phyloP scores from a whole-genome alignment of 139 green algal genomes.

The Volvox africanus region DNA sequence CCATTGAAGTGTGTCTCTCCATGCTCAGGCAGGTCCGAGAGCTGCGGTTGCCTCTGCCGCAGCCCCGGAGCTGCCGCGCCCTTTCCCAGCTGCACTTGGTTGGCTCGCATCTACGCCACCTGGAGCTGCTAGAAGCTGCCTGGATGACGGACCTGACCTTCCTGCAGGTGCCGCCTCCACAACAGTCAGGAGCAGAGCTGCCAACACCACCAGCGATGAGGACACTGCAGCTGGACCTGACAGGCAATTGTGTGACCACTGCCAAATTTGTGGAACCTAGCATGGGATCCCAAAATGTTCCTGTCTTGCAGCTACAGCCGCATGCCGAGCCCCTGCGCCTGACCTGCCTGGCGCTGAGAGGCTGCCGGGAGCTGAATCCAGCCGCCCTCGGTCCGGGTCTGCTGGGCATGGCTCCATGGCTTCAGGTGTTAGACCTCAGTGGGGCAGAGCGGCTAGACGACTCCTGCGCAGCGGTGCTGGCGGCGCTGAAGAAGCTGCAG shows the following conservation, averaged over 20 bases:
- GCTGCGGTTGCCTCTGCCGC: constrained; percentile 21
- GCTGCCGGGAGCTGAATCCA: constrained; percentile 8
- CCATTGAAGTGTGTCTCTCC: neutral
- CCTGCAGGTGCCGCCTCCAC: neutral
- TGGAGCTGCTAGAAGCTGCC: constrained; percentile 27
- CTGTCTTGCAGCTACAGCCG: neutral
- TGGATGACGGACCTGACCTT: constrained; percentile 22
- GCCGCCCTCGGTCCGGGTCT: constrained; percentile 2
- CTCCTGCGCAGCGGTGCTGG: constrained; percentile 28
- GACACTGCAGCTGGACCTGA: neutral
- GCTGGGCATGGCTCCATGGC: neutral
- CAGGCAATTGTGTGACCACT: no score
- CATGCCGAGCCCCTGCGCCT: neutral
- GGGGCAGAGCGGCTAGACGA: constrained; percentile 45
- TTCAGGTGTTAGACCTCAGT: constrained; percentile 49
- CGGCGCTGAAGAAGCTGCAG: constrained; percentile 7
- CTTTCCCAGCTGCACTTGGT: constrained; percentile 41
- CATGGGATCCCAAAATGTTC: no score
- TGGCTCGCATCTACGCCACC: constrained; percentile 22
- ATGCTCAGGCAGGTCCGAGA: constrained; percentile 33
- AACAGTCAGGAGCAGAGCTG: neutral
- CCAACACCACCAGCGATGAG: neutral
- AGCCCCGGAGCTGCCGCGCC: neutral
- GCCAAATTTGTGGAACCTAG: no score
- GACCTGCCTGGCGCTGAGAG: constrained; percentile 52